A percentile compares a stretch with the other conserved stretches of the same genome.
Conservation (phyloP, 2,329 filamentous ascomycete genomes). For the Blastomyces emzantsi region DNA sequence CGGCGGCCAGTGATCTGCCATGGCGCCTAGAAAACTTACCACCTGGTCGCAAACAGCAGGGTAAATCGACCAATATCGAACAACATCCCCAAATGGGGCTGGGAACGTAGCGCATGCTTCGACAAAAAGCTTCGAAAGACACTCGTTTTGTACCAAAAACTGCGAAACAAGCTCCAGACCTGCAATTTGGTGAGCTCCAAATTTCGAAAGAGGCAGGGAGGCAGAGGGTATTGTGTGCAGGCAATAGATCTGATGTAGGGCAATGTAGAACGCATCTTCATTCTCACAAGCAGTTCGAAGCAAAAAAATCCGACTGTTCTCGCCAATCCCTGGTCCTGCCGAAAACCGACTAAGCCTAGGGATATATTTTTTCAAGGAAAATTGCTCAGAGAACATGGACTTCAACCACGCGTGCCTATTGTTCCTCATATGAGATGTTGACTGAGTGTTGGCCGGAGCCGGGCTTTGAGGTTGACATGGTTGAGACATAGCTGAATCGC, state of each 20-base stretch:
- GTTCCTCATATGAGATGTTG: not conserved
- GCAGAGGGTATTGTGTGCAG: constrained; percentile 39
- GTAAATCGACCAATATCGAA: constrained; percentile 29
- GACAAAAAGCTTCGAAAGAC: constrained; percentile 33
- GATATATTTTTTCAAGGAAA: not conserved
- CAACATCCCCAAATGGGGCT: constrained; percentile 21
- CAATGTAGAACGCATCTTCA: constrained; percentile 55
- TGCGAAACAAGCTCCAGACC: constrained; percentile 33
- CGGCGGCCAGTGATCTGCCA: constrained; percentile 36
- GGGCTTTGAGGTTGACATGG: not conserved
- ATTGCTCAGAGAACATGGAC: not conserved
- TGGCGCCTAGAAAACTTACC: constrained; percentile 35
- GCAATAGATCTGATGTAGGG: constrained; percentile 58
- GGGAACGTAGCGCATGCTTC: constrained; percentile 45
- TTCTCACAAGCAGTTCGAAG: constrained; percentile 48
- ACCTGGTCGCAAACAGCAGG: constrained; percentile 30
- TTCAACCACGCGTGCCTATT: not conserved
- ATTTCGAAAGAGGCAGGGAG: constrained; percentile 29
- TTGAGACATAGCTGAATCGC: not conserved
- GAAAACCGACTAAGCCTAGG: not conserved
- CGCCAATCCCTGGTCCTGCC: not conserved
- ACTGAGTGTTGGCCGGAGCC: not conserved
- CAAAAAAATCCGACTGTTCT: constrained; percentile 34
- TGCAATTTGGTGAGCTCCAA: constrained; percentile 22
- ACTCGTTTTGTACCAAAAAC: constrained; percentile 41